Evolutionary conservation across 306 rosid species (phyloP), one percentile per base, ranked within the genome.

Genomic region (Quercus rubra): DNA sequence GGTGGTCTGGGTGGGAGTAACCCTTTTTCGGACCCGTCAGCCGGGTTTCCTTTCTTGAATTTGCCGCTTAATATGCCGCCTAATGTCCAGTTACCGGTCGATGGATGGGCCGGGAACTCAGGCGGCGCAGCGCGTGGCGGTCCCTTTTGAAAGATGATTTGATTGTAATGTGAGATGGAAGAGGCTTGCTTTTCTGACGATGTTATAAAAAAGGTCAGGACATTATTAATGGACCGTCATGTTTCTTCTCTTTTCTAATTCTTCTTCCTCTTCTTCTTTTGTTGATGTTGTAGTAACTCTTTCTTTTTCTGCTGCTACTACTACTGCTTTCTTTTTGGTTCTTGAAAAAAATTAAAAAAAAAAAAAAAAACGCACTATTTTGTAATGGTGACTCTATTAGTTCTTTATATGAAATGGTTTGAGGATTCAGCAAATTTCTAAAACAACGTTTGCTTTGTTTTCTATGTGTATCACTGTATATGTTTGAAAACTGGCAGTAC

Each of bases 1-100:
- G 2, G 84, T 0, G 87, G 82, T 0, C 77, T 78, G 3, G 82
- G 27, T 2, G 85, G 83, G 5, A 78, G 78, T 11, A 88, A 76
- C 76, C 89, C 86, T 1, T 91, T 86, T 73, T 75, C 89, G 0
- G 98, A 91, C 81, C 89, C 92, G 1, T 91, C 97, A 1, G 82
- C 90, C 2, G 97, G 94, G 33, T 85, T 92, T 1, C 98, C 96
- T 3, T 94, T 92, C 89, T 87, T 87, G 73, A 94, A 88, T 87
- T 82, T 94, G 84, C 98, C 98, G 5, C 70, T 89, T 11, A 92
- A 89, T 91, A 91, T 94, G 96, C 97, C 86, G 90, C 97, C 86
- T 74, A 91, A 88, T 77, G 97, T 92, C 85, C 97, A 94, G 85
- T 63, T 91, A 25, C 94, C 97, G 5, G 80, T 87, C 23, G 91